Evolutionary conservation across 78 protist genomes (phyloP).

Genomic region (Dictyostelium firmibasis): DNA sequence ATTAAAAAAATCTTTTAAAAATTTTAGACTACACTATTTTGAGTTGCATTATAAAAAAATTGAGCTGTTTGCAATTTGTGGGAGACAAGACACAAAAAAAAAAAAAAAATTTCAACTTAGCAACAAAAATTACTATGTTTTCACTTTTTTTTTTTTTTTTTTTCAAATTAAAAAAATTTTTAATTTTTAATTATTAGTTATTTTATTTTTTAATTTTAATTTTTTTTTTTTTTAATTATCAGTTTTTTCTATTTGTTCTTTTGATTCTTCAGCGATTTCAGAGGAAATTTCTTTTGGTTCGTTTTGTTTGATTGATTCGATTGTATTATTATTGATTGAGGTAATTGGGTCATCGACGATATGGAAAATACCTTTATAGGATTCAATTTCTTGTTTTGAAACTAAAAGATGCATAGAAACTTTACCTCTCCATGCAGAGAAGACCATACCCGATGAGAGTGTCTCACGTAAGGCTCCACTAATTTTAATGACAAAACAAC

Average conservation of each 20-base stretch:
- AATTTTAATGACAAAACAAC: slow-evolving; percentile 52
- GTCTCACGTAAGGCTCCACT: not conserved
- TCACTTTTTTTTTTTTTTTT: too few relatives aligned
- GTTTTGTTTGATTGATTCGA: not conserved
- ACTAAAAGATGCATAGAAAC: slow-evolving; percentile 57
- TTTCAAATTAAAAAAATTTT: too few relatives aligned
- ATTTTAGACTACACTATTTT: too few relatives aligned
- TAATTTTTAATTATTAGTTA: not conserved
- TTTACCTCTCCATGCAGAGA: slow-evolving; percentile 71
- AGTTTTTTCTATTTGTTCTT: not conserved
- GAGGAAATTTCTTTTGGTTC: not conserved
- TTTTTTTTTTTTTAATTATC: not conserved
- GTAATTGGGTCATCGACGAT: not conserved
- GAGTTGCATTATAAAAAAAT: too few relatives aligned
- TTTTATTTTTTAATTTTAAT: not conserved
- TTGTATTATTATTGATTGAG: not conserved
- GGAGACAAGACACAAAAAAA: too few relatives aligned
- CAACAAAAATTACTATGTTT: too few relatives aligned
- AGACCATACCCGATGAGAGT: slow-evolving; percentile 7
- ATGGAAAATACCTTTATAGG: not conserved
- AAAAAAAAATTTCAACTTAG: too few relatives aligned
- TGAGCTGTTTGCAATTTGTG: too few relatives aligned
- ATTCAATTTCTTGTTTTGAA: slow-evolving; percentile 56
- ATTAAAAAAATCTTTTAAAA: too few relatives aligned
- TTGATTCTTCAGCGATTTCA: not conserved